Conservation (phyloP, 495 filamentous ascomycete species). For the Talaromyces thailandensis region DNA sequence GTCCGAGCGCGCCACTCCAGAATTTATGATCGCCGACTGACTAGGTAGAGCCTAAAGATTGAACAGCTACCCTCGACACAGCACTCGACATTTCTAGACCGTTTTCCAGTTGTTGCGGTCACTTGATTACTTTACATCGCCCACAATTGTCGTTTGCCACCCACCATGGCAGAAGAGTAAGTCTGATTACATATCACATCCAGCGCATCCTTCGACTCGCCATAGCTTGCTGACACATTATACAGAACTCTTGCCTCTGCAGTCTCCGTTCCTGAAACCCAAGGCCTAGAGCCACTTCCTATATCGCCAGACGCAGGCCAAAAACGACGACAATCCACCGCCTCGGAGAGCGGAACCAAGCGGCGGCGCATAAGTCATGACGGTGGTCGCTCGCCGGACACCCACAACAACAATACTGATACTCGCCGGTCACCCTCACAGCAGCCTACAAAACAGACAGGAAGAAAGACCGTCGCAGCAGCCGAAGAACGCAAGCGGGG, state of each 20-base stretch:
- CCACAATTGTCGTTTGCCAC: background rate
- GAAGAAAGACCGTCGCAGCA: slow-evolving; percentile 25
- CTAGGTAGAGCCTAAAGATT: background rate
- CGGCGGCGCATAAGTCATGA: slow-evolving; percentile 41
- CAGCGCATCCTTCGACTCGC: background rate
- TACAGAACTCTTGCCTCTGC: slow-evolving; percentile 49
- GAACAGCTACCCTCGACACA: background rate
- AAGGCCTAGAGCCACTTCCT: slow-evolving; percentile 11
- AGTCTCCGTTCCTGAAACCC: slow-evolving; percentile 50
- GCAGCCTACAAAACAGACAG: slow-evolving; percentile 25
- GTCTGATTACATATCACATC: background rate
- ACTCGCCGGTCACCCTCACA: slow-evolving; percentile 7
- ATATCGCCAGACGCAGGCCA: slow-evolving; percentile 23
- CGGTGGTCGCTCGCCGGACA: slow-evolving; percentile 13
- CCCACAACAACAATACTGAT: slow-evolving; percentile 11
- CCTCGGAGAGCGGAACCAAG: slow-evolving; percentile 45
- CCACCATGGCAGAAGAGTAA: slow-evolving; percentile 9
- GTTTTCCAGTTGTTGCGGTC: background rate
- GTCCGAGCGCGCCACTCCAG: slow-evolving; percentile 9
- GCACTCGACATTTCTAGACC: background rate
- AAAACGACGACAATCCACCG: slow-evolving; percentile 52
- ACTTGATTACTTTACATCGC: background rate
- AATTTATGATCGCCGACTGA: background rate
- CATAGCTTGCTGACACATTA: background rate
- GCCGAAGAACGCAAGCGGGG: slow-evolving; percentile 81